A percentile compares a stretch with the other conserved stretches of the same genome.
phyloP scores from a whole-genome alignment of 352 stramenopile genomes.

The Phytopythium ostracodes region DNA sequence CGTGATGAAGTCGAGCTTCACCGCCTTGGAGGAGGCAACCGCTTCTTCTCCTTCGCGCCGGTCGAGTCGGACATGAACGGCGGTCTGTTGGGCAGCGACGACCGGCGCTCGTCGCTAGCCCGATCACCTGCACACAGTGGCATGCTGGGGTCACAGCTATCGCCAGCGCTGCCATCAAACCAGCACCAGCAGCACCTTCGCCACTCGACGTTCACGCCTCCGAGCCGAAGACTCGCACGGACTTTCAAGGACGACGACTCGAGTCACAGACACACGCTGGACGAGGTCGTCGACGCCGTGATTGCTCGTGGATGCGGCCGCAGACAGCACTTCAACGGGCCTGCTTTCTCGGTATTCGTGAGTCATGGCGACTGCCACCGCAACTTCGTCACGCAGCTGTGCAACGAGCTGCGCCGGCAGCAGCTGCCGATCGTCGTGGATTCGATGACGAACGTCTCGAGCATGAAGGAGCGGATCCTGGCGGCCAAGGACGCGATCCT shows the following conservation, averaged over 20 bases:
- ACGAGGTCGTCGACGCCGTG: conserved; percentile 60
- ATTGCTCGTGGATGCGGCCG: conserved; percentile 29
- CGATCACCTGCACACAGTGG: neutral
- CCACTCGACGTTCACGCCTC: conserved; percentile 2
- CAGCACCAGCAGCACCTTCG: neutral
- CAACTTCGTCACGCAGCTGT: conserved; percentile 60
- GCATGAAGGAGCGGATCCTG: conserved; percentile 71
- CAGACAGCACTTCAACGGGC: conserved; percentile 15
- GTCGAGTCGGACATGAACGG: conserved; percentile 8
- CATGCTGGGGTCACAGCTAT: neutral
- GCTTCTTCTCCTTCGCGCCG: conserved; percentile 12
- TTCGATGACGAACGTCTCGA: conserved; percentile 67
- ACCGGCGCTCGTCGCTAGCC: neutral
- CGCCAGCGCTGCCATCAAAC: neutral
- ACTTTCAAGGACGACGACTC: conserved; percentile 4
- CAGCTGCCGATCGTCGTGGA: conserved; percentile 52
- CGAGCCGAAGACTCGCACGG: neutral
- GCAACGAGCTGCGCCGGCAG: conserved; percentile 42
- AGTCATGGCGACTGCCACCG: conserved; percentile 73
- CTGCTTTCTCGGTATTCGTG: conserved; percentile 60
- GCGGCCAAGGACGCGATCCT: conserved; percentile 77
- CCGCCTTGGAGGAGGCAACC: conserved; percentile 30
- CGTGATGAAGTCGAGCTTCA: conserved; percentile 75
- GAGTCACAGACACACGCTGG: conserved; percentile 19
- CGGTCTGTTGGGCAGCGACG: neutral